Evolutionary conservation across 768 basidiomycete genomes (phyloP).

Genomic region (Lactarius hatsudake): DNA sequence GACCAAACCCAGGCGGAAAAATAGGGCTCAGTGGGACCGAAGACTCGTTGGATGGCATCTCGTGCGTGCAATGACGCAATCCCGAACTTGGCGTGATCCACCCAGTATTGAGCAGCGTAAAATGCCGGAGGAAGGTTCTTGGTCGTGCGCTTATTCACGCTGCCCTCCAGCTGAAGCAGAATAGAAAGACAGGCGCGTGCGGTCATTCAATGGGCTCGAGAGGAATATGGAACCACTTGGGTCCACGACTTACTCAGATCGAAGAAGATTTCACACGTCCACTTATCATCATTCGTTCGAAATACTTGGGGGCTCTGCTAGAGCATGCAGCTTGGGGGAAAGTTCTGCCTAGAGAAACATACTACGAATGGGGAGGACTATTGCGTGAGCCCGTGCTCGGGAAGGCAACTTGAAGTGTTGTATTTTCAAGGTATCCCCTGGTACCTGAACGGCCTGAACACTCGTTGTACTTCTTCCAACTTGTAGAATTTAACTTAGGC

Average conservation of each 20-base stretch:
- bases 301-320: not conserved
- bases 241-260: not conserved
- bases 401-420: not conserved
- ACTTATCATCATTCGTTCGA: not conserved
- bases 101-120: too few relatives aligned
- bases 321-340: not conserved
- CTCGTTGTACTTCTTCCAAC: not conserved
- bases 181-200: too few relatives aligned
- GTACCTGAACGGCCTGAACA: not conserved
- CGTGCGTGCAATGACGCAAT: too few relatives aligned
- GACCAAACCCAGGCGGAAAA: too few relatives aligned
- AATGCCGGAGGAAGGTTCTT: too few relatives aligned
- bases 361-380: not conserved
- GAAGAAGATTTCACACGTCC: not conserved
- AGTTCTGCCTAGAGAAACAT: not conserved
- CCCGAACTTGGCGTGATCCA: too few relatives aligned
- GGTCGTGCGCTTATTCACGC: too few relatives aligned
- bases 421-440: not conserved
- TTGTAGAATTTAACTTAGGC: not conserved
- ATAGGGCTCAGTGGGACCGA: too few relatives aligned
- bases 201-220: not conserved
- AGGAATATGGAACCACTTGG: not conserved
- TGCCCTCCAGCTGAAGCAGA: too few relatives aligned
- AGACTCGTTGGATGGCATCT: too few relatives aligned
- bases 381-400: not conserved